Evolutionary conservation across 108 stramenopile genomes (phyloP), one percentile per base, ranked within the genome.

Genomic region (Mayamaea pseudoterrestris): DNA sequence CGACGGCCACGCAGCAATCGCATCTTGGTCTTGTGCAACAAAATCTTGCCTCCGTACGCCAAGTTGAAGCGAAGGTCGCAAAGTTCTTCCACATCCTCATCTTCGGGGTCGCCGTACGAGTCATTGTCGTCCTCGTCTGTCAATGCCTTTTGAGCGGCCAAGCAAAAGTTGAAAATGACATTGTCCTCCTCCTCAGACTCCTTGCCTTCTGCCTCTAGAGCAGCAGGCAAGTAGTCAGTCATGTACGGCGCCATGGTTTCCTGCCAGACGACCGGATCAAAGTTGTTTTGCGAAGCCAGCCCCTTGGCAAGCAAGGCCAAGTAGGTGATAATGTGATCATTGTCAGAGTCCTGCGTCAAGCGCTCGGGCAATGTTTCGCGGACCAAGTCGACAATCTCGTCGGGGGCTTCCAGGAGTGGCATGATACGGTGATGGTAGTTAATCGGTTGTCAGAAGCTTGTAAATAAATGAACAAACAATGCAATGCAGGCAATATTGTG

Each of bases 1-100:
- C 90, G 82, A 45, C 88, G 93, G 21, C 95, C 96, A n/a, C 98
- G 72, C 53, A 93, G 70, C 57, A 99, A 57, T 21, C 78, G 72
- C 25, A 99, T 65, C 48, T 89, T 80, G 32, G 94, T 95, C 61
- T 94, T 86, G 62, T 96, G 93, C 37, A 99, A 67, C 22, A 99
- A 64, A 45, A 98, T 96, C 66, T 96, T 96, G 37, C 95, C 94
- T 40, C 96, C 98, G 74, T 97, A 99, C 24, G 98, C 98, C 28
- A 99, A 60, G 32, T 76, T 76, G 69, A 76, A 76, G 37, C 90
- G 79, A 50, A 94, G 71, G 65, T 98, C 78, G 57, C 88, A 94
- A 8, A 98, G 58, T 68, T 90, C 83, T 61, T 98, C 93, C 21
- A 75, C 78, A 7, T 55, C 73, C 36, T 78, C 80, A 30, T 93